Base-by-base conservation (phyloP, 768 basidiomycete species). In the Amanita exitialis region DNA sequence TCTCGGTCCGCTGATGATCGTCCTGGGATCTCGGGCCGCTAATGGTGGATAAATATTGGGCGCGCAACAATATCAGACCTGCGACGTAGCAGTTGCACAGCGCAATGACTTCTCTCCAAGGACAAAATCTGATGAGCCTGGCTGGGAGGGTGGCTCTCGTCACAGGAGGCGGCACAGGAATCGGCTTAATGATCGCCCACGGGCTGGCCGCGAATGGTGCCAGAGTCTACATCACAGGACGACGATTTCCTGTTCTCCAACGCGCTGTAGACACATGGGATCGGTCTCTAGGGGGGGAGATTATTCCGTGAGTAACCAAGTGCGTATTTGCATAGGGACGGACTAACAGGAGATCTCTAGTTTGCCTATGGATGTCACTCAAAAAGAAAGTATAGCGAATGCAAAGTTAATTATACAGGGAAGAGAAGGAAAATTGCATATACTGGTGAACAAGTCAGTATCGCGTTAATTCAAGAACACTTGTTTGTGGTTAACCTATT, bases 391-490 rank as follows among this genome's bases (percentile, higher is more conserved):
- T 52, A 91, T 91, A 48, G 54, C 67, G 44, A 66, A 63, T 9
- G 80, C 69, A 3, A 80, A 82, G 54, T 70, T 76, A 35, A 43
- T 68, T 9, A 73, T 87, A 36, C 69, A 77, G 57, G 65, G 73
- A 46, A 72, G 71, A 53, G 83, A 90, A 44, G 85, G 86, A 25
- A 84, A 73, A 56, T 60, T 91, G 37, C 86, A 91, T 58, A 77
- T 90, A 47, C 76, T 91, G 3, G 79, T 90, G 32, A 91, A 91
- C 70, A 90, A 90, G 88, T 90, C 53, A 37, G 76, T 58, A 51
- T 44, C 52, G 18, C 2, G 21, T 23, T 45, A 21, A 16, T 20
- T 16, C 20, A 34, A 23, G 44, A 28, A 21, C 37, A 32, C 13
- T n/a, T 37, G 16, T 39, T 36, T 13, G 4, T 25, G 20, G 13